Evolutionary conservation across 2,329 filamentous ascomycete genomes (phyloP).

Genomic region (Claviceps monticola): DNA sequence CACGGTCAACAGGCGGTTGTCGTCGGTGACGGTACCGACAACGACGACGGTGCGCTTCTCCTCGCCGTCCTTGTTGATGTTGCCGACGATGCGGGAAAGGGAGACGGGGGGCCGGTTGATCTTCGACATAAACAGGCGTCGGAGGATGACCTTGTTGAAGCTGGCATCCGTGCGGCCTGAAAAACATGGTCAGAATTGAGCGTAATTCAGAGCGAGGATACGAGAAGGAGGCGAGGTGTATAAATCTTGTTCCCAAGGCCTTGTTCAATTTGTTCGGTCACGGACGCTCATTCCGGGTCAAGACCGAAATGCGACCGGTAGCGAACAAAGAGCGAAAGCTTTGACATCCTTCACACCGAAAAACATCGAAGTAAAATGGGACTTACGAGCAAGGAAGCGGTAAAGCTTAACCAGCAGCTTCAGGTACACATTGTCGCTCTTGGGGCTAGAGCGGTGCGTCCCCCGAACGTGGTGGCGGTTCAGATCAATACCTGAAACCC

Average conservation of each 20-base stretch:
- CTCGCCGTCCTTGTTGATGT: constrained; percentile 48
- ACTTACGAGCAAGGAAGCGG: constrained; percentile 81
- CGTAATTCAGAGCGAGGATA: too few species aligned
- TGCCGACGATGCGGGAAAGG: constrained; percentile 73
- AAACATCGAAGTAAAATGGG: constrained; percentile 25
- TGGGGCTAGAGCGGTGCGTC: constrained; percentile 83
- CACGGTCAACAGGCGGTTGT: constrained; percentile 81
- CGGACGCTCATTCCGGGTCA: background rate
- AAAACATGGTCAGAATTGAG: constrained; percentile 3
- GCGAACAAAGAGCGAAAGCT: background rate
- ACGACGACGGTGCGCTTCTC: constrained; percentile 83
- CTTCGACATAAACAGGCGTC: constrained; percentile 95
- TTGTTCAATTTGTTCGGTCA: background rate
- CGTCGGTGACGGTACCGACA: constrained; percentile 91
- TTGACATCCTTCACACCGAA: background rate
- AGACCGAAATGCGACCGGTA: background rate
- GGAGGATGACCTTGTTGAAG: constrained; percentile 99
- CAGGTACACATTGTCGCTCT: constrained; percentile 97
- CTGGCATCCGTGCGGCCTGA: constrained; percentile 84
- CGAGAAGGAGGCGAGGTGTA: too few species aligned
- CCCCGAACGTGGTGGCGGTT: constrained; percentile 54
- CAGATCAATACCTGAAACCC: constrained; percentile 52
- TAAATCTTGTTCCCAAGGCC: too few species aligned
- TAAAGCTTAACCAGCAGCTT: constrained; percentile 97
- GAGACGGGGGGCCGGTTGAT: constrained; percentile 96